Conservation (phyloP, 169 alveolate genomes). For the Eimeria necatrix region DNA sequence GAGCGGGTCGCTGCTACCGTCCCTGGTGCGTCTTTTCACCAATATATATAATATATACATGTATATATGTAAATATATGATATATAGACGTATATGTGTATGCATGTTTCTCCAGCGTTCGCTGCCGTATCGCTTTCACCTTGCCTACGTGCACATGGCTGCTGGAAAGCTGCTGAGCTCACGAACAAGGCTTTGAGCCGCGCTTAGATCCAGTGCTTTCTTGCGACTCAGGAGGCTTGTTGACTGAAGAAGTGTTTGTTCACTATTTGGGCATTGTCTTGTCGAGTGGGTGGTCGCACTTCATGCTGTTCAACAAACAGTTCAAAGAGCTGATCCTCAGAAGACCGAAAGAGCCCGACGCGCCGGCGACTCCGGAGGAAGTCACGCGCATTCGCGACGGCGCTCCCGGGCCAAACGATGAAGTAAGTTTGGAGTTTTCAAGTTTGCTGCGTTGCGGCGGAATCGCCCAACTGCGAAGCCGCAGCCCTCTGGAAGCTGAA, state of each 20-base stretch:
- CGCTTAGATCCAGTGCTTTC: not conserved
- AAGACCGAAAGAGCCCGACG: slow-evolving; percentile 82
- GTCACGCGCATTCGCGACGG: slow-evolving; percentile 62
- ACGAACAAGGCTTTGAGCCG: too few species aligned
- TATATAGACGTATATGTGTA: not conserved
- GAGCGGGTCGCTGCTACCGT: slow-evolving; percentile 86
- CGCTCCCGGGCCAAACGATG: slow-evolving; percentile 80
- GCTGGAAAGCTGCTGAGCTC: too few species aligned
- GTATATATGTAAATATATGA: not conserved
- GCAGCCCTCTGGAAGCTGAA: not conserved
- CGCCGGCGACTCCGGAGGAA: slow-evolving; percentile 14
- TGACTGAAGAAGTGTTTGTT: slow-evolving; percentile 90
- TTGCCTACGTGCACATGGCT: too few species aligned
- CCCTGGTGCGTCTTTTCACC: slow-evolving; percentile 76
- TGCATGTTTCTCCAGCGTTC: not conserved
- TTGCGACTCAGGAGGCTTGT: slow-evolving; percentile 80
- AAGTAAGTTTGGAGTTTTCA: slow-evolving; percentile 22
- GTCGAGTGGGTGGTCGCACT: slow-evolving; percentile 93
- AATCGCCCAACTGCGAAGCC: not conserved
- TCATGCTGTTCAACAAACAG: slow-evolving; percentile 89
- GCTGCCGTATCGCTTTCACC: not conserved
- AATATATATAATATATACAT: not conserved
- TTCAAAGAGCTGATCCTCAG: slow-evolving; percentile 90
- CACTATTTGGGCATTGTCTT: slow-evolving; percentile 89
- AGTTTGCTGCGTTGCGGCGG: not conserved